Conservation (phyloP, 768 basidiomycete species). For the Leccinum obscurum region DNA sequence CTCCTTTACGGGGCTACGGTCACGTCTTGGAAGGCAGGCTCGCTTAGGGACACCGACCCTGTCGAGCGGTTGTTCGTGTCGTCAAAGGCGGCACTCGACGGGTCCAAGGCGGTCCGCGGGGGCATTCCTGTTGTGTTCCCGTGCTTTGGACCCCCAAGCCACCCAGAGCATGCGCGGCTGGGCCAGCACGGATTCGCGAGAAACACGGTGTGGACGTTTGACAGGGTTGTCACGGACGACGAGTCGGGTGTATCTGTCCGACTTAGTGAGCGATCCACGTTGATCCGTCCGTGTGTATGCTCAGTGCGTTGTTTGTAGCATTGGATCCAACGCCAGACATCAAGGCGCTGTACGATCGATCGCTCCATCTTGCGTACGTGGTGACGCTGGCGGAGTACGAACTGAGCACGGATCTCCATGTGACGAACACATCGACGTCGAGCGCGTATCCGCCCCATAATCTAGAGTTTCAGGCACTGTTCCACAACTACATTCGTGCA, state of each 20-base stretch:
- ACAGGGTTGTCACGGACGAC: constrained; percentile 63
- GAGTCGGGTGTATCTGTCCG: constrained; percentile 72
- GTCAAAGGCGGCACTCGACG: constrained; percentile 75
- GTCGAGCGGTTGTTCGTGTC: constrained; percentile 82
- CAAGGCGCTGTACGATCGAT: constrained; percentile 53
- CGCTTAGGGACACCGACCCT: constrained; percentile 35
- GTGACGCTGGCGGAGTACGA: constrained; percentile 75
- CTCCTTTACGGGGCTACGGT: constrained; percentile 85
- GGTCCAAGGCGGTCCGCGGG: constrained; percentile 70
- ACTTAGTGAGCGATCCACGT: constrained; percentile 54
- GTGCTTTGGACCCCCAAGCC: constrained; percentile 85
- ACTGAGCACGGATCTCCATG: constrained; percentile 77
- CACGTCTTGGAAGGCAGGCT: constrained; percentile 76
- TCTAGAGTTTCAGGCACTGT: constrained; percentile 88
- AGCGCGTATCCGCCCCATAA: constrained; percentile 37
- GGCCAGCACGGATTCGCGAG: constrained; percentile 92
- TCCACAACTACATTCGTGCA: constrained; percentile 87
- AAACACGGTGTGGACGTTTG: constrained; percentile 70
- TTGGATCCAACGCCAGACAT: constrained; percentile 66
- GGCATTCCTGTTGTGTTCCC: constrained; percentile 72
- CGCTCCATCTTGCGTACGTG: constrained; percentile 77
- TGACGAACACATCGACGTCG: constrained; percentile 64
- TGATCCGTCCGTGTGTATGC: neutral
- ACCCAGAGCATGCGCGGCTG: constrained; percentile 68
- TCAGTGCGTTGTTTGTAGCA: constrained; percentile 38